Base-by-base conservation (phyloP, 208 protist genomes). In the Acanthamoeba divionensis region DNA sequence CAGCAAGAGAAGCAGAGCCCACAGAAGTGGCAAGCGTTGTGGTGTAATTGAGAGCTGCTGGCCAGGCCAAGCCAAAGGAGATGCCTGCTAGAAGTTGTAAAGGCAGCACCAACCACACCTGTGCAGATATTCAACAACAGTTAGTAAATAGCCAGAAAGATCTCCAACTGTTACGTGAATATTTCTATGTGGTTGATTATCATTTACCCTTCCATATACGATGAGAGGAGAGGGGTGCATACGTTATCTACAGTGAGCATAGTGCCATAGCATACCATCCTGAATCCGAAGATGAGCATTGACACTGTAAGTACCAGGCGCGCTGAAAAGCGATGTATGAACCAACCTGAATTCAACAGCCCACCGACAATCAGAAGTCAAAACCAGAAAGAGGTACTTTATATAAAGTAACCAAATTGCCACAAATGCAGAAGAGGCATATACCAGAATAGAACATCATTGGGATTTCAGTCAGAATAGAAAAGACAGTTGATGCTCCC, bases 31-130 rank as follows among this genome's bases (percentile, higher is more conserved):
- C 73, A 21, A 83, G 45, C 7, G 47, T 24, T 26, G 38, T 83
- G 31, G 45, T 36, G 45, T 83, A 52, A 36, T 83, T 54, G 31
- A 83, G 41, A 5, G 48, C 73, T 10, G 73, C 73, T 33, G 73
- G 47, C 73, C 73, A 83, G 33, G 73, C 50, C 26, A 62, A 83
- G 26, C 73, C 47, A 83, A 83, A 83, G 12, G 50, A 26, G n/a
- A 83, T 24, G 31, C 73, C 66, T 13, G 18, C 66, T 1, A 75
- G 66, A 26, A 75, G 66, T n/a, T 75, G 66, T 1, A 75, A 45
- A 15, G n/a, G 29, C 41, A 75, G 66, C 7, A 75, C 66, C 18
- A 75, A 45, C 36, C n/a, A n/a, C n/a, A n/a, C n/a, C n/a, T n/a
- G n/a, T n/a, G n/a, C n/a, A n/a, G n/a, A n/a, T n/a, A n/a, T n/a